Percentiles rank a stretch among this genome's conserved stretches.
Evolutionary conservation across 345 rosid genomes (phyloP).

Genomic region (Bruguiera sexangula): DNA sequence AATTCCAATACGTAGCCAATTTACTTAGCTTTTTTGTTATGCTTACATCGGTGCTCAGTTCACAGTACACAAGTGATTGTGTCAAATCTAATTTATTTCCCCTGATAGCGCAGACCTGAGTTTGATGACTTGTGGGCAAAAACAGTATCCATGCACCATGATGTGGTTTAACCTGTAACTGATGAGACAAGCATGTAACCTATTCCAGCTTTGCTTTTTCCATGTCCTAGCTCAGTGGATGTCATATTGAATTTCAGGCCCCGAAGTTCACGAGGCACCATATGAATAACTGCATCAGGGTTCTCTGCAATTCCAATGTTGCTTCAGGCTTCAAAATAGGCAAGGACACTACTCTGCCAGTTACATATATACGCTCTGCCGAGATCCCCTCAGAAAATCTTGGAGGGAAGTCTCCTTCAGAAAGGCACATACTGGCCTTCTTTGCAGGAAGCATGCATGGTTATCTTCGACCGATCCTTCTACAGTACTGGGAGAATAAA

Average conservation of each 20-base stretch:
- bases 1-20: too few relatives aligned
- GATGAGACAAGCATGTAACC: neutral
- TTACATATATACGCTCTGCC: constrained; percentile 58
- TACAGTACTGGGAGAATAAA: constrained; percentile 70
- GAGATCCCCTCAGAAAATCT: constrained; percentile 52
- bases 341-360: constrained; percentile 66
- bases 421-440: constrained; percentile 68
- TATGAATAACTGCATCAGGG: constrained; percentile 60
- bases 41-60: too few relatives aligned
- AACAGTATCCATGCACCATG: neutral
- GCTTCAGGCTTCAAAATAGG: constrained; percentile 72
- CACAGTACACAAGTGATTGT: too few relatives aligned
- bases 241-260: constrained; percentile 46
- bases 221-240: constrained; percentile 10
- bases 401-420: constrained; percentile 66
- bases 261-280: constrained; percentile 44
- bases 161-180: neutral
- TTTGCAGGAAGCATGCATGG: constrained; percentile 92
- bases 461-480: constrained; percentile 61
- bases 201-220: neutral
- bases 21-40: too few relatives aligned
- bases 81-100: neutral
- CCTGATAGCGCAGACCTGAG: neutral
- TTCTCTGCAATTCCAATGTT: constrained; percentile 75
- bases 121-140: neutral